phyloP scores from a whole-genome alignment of 257 asterid species.

The Capsicum pubescens region DNA sequence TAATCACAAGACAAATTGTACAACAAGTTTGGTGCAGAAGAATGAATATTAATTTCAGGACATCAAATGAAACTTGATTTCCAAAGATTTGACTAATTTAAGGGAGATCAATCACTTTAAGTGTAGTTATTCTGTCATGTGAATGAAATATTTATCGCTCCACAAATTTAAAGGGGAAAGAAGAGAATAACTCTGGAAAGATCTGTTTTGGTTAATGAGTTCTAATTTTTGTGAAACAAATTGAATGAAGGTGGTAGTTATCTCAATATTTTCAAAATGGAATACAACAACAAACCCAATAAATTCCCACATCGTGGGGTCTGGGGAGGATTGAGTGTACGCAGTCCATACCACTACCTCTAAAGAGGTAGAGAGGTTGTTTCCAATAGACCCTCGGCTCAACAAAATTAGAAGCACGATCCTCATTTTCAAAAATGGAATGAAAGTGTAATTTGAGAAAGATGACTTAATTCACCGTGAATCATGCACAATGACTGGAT shows the following conservation, averaged over 20 bases:
- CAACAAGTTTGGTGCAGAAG: too few relatives aligned
- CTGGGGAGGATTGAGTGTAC: too few relatives aligned
- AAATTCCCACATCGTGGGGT: too few relatives aligned
- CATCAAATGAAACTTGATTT: background rate
- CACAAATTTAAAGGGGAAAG: background rate
- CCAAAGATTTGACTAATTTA: background rate
- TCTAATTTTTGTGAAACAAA: background rate
- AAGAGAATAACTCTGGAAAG: background rate
- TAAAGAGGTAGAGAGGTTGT: too few relatives aligned
- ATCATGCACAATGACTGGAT: constrained; percentile 1
- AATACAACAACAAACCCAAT: too few relatives aligned
- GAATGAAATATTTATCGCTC: background rate
- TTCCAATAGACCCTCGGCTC: too few relatives aligned
- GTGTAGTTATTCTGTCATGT: background rate
- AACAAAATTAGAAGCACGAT: too few relatives aligned
- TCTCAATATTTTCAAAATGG: background rate
- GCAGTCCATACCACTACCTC: too few relatives aligned
- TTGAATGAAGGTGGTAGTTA: background rate
- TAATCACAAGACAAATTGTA: too few relatives aligned
- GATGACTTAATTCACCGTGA: background rate
- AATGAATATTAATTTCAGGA: constrained; percentile 12
- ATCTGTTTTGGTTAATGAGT: background rate
- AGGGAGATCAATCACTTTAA: background rate
- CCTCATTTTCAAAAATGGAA: too few relatives aligned
- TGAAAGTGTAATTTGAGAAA: background rate